Evolutionary conservation across 1,284 basidiomycete genomes (phyloP), one percentile per base, ranked within the genome.

Genomic region (Moesziomyces sp.): DNA sequence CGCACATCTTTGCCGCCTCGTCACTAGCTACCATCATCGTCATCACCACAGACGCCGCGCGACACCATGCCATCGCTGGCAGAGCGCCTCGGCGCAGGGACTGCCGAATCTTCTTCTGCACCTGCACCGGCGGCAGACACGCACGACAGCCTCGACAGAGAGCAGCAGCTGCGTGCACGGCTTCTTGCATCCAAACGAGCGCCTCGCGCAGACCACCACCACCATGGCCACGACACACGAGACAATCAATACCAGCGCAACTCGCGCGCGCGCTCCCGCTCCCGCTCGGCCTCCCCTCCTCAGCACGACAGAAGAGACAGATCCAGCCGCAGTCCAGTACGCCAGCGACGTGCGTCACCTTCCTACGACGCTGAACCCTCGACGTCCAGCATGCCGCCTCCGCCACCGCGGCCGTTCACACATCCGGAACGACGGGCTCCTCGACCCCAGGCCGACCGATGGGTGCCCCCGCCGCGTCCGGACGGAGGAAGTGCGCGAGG

Each of bases 391-490:
- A 56, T 59, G 46, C 56, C 43, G 6, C 56, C 56, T 52, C 52
- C 58, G 21, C 58, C 38, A 18, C 38, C 38, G 38, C 38, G 43
- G 18, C 49, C 66, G 8, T 63, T 52, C 23, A 63, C 46, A 3
- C 66, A 69, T 46, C 66, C 66, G 24, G 60, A 69, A 16, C 56
- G 67, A 34, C 53, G 54, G n/a, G 63, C 69, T n/a, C 69, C 70
- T 3, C 50, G 64, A 23, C 70, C 70, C 3, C 70, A 73, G 3
- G 42, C 24, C 4, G 70, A 67, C 46, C 51, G 70, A 24, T 73
- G 70, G 70, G 64, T 73, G 4, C 70, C 70, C 8, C 70, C 70
- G 8, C 70, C 70, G 3, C 59, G 70, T 3, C 52, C 62, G 42
- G 57, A 59, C 16, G 30, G 43, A 0, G 44, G 48, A 16, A 28